phyloP scores from a whole-genome alignment of 2,329 filamentous ascomycete species.

The Pseudocercospora crystallina region DNA sequence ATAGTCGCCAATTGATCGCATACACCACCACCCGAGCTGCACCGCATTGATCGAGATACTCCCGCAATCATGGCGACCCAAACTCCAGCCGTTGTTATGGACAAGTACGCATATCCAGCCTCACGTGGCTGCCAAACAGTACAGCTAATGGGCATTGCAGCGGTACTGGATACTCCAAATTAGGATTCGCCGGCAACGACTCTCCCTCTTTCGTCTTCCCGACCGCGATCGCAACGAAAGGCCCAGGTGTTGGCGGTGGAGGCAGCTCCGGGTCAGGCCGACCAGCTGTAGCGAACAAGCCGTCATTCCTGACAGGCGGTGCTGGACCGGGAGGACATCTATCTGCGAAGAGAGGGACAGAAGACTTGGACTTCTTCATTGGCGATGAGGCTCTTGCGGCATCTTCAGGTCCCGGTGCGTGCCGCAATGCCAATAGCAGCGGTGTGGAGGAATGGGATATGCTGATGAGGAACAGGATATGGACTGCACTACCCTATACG shows the following conservation, averaged over 20 bases:
- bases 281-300: constrained; percentile 89
- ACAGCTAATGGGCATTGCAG: constrained; percentile 52
- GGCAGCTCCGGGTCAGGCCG: constrained; percentile 77
- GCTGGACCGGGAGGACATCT: constrained; percentile 80
- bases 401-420: constrained; percentile 73
- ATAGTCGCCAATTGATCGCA: background rate
- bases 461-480: constrained; percentile 62
- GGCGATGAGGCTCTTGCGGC: constrained; percentile 92
- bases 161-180: constrained; percentile 98
- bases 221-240: constrained; percentile 95
- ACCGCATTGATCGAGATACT: background rate
- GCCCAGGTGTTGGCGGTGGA: constrained; percentile 58
- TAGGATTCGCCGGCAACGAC: constrained; percentile 99
- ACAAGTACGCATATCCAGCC: constrained; percentile 70
- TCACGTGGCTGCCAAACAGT: background rate
- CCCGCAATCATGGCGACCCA: constrained; percentile 78
- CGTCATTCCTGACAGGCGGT: constrained; percentile 88
- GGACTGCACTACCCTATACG: constrained; percentile 96
- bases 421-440: background rate
- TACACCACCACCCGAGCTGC: constrained; percentile 1
- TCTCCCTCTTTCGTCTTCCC: constrained; percentile 99
- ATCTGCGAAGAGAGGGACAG: constrained; percentile 88
- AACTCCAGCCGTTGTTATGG: constrained; percentile 99
- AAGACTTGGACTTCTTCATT: constrained; percentile 98
- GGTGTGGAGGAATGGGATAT: background rate